A percentile compares a stretch with the other conserved stretches of the same genome.
Conservation (phyloP, 768 basidiomycete genomes). For the Pleurotus citrinopileatus region DNA sequence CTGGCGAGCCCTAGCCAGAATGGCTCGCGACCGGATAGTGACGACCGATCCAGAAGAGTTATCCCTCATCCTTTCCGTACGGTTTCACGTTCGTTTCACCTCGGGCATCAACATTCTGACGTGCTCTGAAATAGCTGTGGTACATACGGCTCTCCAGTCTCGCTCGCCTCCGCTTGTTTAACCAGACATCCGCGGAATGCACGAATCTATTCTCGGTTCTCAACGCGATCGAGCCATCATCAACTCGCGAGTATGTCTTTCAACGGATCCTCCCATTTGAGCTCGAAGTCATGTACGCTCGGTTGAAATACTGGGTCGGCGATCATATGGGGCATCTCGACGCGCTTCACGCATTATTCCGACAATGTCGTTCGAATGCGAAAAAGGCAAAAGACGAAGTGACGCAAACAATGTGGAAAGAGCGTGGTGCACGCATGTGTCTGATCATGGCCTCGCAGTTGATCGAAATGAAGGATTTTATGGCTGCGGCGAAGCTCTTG, state of each 20-base stretch:
- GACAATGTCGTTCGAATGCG: constrained; percentile 54
- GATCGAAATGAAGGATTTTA: constrained; percentile 81
- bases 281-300: constrained; percentile 67
- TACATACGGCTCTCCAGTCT: constrained; percentile 78
- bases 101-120: background rate
- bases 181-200: constrained; percentile 84
- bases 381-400: constrained; percentile 36
- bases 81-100: constrained; percentile 20
- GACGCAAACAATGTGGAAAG: constrained; percentile 72
- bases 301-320: constrained; percentile 78
- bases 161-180: constrained; percentile 79
- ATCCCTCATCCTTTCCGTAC: constrained; percentile 61
- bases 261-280: constrained; percentile 58
- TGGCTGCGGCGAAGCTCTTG: constrained; percentile 65
- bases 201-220: constrained; percentile 76
- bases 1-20: constrained; percentile 81
- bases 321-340: constrained; percentile 82
- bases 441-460: constrained; percentile 80
- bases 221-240: constrained; percentile 49
- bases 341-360: constrained; percentile 60
- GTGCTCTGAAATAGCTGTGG: constrained; percentile 57
- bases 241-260: constrained; percentile 58
- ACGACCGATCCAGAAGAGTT: constrained; percentile 68
- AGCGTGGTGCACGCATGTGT: constrained; percentile 71
- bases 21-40: constrained; percentile 80